Conservation (phyloP, 345 rosid species). For the Eutrema japonicum region DNA sequence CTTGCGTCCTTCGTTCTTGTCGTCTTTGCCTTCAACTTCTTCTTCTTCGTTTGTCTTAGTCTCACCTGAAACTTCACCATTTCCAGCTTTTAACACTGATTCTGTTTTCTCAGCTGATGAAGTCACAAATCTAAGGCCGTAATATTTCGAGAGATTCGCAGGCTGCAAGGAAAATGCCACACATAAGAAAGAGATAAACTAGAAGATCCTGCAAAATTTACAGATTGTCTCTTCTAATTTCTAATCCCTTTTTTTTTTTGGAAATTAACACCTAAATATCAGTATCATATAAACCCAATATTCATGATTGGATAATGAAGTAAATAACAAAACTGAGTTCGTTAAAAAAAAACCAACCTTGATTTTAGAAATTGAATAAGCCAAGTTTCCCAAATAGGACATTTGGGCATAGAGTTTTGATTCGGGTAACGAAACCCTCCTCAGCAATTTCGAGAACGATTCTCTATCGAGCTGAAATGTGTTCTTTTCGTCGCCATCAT, state of each 20-base stretch:
- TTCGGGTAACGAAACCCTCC: conserved; percentile 63
- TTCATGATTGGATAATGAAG: not conserved
- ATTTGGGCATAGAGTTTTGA: conserved; percentile 78
- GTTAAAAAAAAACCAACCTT: conserved; percentile 51
- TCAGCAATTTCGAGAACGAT: conserved; percentile 71
- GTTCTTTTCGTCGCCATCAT: conserved; percentile 39
- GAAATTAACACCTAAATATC: too few relatives aligned
- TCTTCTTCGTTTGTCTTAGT: conserved; percentile 36
- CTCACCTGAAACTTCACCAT: conserved; percentile 44
- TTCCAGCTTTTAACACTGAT: conserved; percentile 50
- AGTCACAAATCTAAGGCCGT: conserved; percentile 68
- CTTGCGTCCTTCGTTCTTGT: conserved; percentile 45
- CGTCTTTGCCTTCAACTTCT: conserved; percentile 39
- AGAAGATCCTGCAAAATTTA: not conserved
- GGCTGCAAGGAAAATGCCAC: conserved; percentile 49
- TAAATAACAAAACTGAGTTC: not conserved
- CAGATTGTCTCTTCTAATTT: not conserved
- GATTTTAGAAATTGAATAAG: conserved; percentile 72
- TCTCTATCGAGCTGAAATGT: conserved; percentile 63
- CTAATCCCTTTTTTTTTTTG: not conserved
- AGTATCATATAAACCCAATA: not conserved
- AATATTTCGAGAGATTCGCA: conserved; percentile 59
- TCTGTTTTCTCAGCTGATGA: conserved; percentile 78
- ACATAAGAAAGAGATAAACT: not conserved
- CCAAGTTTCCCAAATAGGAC: conserved; percentile 76